Base-by-base conservation (phyloP, 140 eudicot genomes). In the Anethum foeniculum region DNA sequence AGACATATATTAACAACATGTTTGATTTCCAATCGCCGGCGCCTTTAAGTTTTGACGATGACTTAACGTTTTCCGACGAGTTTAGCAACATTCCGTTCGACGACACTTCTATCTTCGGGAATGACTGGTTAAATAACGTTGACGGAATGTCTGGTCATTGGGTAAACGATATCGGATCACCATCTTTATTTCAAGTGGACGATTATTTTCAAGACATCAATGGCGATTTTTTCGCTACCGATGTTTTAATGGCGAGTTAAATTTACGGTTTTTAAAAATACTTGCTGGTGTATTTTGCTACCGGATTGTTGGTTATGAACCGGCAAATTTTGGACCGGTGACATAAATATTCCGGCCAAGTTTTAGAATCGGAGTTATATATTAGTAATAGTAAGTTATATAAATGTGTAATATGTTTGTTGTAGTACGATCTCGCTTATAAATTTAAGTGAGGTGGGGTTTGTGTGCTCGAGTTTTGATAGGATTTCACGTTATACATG, bases 1-100 rank as follows among this genome's bases (percentile, higher is more conserved):
- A 83, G 32, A 74, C 78, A 21, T 81, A 52, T 30, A 71, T 86
- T 34, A 85, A 89, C 48, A 46, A 71, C 28, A 18, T 84, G 30
- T 83, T 85, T 51, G 83, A 82, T 68, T 88, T 88, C 38, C 60
- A 80, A 9, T 76, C 82, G 12, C 82, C 69, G 15, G 90, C 86
- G 3, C 85, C 82, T 12, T 77, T 48, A 21, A 52, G 71, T 30
- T 90, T 88, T 65, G 74, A 25, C 21, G 75, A 80, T 10, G 87
- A 69, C 54, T 78, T 68, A 27, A 67, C 75, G 2, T 71, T 84
- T 58, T 58, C 27, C 28, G 74, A 79, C 21, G 28, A 46, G 23
- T 79, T 79, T 5, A 65, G 38, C 39, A 28, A 74, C 13, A 75
- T 78, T 75, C 79, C 79, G 36, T 75, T 47, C 0, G 41, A 75